Percentiles rank a stretch among this genome's conserved stretches.
Conservation (phyloP, 495 filamentous ascomycete genomes). For the Penicillium lividum region DNA sequence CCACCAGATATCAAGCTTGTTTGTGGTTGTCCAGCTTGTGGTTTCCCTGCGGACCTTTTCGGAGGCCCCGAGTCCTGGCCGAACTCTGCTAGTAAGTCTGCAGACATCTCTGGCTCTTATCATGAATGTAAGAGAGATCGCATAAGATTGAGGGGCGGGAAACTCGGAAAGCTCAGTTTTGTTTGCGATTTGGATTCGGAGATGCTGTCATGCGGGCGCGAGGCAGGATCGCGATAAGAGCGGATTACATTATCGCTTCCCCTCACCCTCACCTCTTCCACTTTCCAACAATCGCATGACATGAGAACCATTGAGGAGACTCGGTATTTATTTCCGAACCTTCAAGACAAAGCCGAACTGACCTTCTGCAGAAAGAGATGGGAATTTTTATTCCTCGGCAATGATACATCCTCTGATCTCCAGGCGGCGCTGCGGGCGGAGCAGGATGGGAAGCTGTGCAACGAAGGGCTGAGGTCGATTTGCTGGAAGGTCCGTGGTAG, state of each 20-base stretch:
- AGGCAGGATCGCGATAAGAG: slow-evolving; percentile 22
- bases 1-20: slow-evolving; percentile 27
- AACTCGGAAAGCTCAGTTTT: not conserved
- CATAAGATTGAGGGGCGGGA: not conserved
- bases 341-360: not conserved
- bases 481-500: slow-evolving; percentile 83
- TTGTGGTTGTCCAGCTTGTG: slow-evolving; percentile 15
- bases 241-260: slow-evolving; percentile 25
- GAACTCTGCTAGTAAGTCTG: slow-evolving; percentile 74
- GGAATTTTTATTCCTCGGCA: slow-evolving; percentile 63
- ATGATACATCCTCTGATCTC: slow-evolving; percentile 62
- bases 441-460: slow-evolving; percentile 59
- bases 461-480: slow-evolving; percentile 76
- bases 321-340: slow-evolving; percentile 42
- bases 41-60: slow-evolving; percentile 13
- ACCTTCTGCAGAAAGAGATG: slow-evolving; percentile 55
- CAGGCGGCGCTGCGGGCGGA: slow-evolving; percentile 62
- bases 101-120: slow-evolving; percentile 60
- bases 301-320: slow-evolving; percentile 68
- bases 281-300: slow-evolving; percentile 28
- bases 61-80: slow-evolving; percentile 38
- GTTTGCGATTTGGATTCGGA: slow-evolving; percentile 4
- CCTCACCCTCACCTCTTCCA: slow-evolving; percentile 20
- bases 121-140: slow-evolving; percentile 7
- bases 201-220: slow-evolving; percentile 15